Evolutionary conservation across 2,329 filamentous ascomycete genomes (phyloP), one percentile per base, ranked within the genome.

Genomic region (Chrysoporthe cubensis): DNA sequence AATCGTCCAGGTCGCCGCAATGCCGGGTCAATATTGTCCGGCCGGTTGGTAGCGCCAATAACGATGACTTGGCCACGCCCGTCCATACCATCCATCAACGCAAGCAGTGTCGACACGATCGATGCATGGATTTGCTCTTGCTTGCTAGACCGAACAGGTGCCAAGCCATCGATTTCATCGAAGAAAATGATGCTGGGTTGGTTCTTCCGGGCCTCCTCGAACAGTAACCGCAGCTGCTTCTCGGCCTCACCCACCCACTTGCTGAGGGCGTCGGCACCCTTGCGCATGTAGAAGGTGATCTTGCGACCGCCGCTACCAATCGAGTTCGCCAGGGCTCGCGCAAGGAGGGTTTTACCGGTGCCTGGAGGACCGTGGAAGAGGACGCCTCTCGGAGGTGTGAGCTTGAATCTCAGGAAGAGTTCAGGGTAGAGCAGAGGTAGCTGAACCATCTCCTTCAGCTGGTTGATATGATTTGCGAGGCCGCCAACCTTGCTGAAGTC

Each of bases 171-270:
- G 73, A 99, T 99, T 78, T 99, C 96, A 77, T 99, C 96, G 74
- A 99, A 98, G 83, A 99, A 99, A 78, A 99, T 99, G 79, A 99
- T 99, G 78, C 95, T 98, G 0, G 96, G 96, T 75, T 99, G 96
- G 1, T 91, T 98, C 78, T 94, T 96, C 70, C 95, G 88, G 18
- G 96, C 96, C 79, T 99, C 96, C 74, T 98, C 96, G 72, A 99
- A 99, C 5, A 99, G 85, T 67, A 98, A 82, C 58, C 96, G 90
- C 65, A 99, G 87, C 77, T 99, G 96, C 79, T 95, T 91, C 80
- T 99, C 96, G 11, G 96, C 96, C 80, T 99, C 96, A 76, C 96
- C 96, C 64, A 99, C 96, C 96, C 96, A 99, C 80, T 99, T 99
- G 79, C 94, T 97, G 70, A 99, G 83, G 18, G 94, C 94, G 85